Evolutionary conservation across 768 basidiomycete species (phyloP), one percentile per base, ranked within the genome.

Genomic region (Lentinus brumalis): DNA sequence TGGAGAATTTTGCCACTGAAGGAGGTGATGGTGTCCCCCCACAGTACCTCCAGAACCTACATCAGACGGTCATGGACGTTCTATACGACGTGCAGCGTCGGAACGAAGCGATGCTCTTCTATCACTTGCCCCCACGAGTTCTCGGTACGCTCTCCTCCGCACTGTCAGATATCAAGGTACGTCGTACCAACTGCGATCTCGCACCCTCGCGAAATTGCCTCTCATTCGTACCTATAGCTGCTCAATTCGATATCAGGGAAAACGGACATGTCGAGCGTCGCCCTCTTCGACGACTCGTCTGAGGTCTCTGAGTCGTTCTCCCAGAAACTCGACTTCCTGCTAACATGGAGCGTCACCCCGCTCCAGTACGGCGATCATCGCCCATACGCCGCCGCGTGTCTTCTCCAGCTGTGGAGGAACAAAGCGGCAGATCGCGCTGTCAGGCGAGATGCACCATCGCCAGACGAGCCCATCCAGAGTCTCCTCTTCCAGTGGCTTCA

Each of bases 281-380:
- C 72, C 1, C 91, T 88, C 70, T 90, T 93, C 64, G 77, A 81
- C 7, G 77, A 78, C 9, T 76, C 75, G 31, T 69, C 71, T 2
- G 70, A 72, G 30, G 55, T 80, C 56, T 68, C 74, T 21, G 67
- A 76, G 12, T 70, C 73, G 11, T 90, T 92, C 66, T 74, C 79
- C n/a, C 81, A 82, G 59, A 91, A 92, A 68, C 80, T 93, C 16
- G 85, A 90, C 64, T 81, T 86, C 54, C 78, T 93, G 2, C 79
- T 94, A 10, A 89, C 89, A 0, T 94, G 92, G 92, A 84, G 85
- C 66, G 85, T 93, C 30, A 91, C 91, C 0, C 83, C 86, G 3
- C 76, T 90, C 16, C 92, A 94, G 72, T 92, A 88, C 61, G 92
- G 92, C 10, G 87, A 92, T 46, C 92, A 93, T 65, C 80, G 92